Base-by-base conservation (phyloP, 2,329 filamentous ascomycete species). In the Cryphonectria nitschkei region DNA sequence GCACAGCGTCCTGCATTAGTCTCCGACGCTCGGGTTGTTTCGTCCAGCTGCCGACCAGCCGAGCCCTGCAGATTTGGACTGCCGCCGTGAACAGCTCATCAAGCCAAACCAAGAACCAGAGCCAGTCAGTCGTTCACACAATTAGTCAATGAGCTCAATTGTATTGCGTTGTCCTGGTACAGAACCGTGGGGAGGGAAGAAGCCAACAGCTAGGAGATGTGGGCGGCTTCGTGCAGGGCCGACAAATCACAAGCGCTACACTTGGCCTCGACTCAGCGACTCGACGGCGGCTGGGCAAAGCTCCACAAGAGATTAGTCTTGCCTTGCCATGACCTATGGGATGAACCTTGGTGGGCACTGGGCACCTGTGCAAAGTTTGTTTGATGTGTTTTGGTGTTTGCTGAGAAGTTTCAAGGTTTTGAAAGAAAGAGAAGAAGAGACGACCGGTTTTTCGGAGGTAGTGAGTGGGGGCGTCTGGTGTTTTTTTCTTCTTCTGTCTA, bases 51-150 rank as follows among this genome's bases (percentile, higher is more conserved):
- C 65, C 65, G 65, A 56, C n/a, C 65, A 43, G 22, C 58, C 34
- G 58, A n/a, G 16, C 61, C 65, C 46, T 67, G 65, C 65, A 67
- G 65, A 19, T n/a, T 46, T 46, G 46, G 34, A 58, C 16, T 50
- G 54, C 54, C 52, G 52, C 52, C 26, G 54, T 3, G 54, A 5
- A 58, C 29, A 29, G 19, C 6, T 19, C 14, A 58, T 32, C 52
- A 19, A 9, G 11, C 37, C 34, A 34, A 6, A 6, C 34, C 34
- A 34, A 34, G 34, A 34, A 3, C 34, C 34, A 34, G 34, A 39
- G 9, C 37, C 37, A 39, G 37, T 34, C 34, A 34, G 34, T 34
- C 34, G 6, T 34, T 34, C 34, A 34, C 34, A 4, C 34, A 34
- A 34, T 34, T 34, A 39, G 9, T 39, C 9, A 9, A 1, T 39